phyloP scores from a whole-genome alignment of 2,329 filamentous ascomycete species.

The Leptosphaerulina australis region DNA sequence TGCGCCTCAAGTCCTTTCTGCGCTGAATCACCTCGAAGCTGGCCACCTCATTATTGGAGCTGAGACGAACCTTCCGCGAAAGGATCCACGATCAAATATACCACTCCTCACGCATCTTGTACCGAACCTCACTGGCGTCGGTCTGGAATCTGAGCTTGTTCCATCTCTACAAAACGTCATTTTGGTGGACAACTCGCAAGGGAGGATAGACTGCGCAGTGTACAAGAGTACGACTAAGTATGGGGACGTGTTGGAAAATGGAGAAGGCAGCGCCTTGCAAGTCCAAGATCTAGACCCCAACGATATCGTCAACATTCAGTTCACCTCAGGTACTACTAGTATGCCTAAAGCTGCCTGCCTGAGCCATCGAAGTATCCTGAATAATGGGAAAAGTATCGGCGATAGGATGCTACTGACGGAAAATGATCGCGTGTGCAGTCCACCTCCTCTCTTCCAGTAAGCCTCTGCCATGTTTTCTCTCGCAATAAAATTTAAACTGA shows the following conservation, averaged over 20 bases:
- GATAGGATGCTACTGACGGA: slow-evolving; percentile 80
- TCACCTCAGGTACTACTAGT: slow-evolving; percentile 94
- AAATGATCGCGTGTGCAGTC: slow-evolving; percentile 70
- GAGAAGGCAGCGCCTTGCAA: slow-evolving; percentile 52
- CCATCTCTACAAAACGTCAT: slow-evolving; percentile 75
- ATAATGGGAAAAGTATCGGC: slow-evolving; percentile 87
- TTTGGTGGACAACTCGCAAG: slow-evolving; percentile 76
- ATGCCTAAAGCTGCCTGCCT: slow-evolving; percentile 91
- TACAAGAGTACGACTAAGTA: slow-evolving; percentile 52
- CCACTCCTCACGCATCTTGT: slow-evolving; percentile 62
- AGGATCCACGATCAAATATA: slow-evolving; percentile 65
- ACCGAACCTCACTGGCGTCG: slow-evolving; percentile 53
- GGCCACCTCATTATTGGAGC: slow-evolving; percentile 81
- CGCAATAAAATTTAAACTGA: background rate
- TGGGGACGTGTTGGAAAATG: slow-evolving; percentile 53
- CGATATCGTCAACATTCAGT: slow-evolving; percentile 93
- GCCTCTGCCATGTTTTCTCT: background rate
- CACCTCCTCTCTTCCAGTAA: slow-evolving; percentile 62
- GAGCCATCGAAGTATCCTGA: slow-evolving; percentile 83
- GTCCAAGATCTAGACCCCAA: slow-evolving; percentile 59
- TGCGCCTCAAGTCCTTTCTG: slow-evolving; percentile 74
- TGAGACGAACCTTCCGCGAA: slow-evolving; percentile 80
- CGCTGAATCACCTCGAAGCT: slow-evolving; percentile 75
- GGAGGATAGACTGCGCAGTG: slow-evolving; percentile 55
- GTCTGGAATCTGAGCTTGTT: slow-evolving; percentile 62